phyloP scores from a whole-genome alignment of 106 monocot genomes.

The Alisma plantagoaquatica region DNA sequence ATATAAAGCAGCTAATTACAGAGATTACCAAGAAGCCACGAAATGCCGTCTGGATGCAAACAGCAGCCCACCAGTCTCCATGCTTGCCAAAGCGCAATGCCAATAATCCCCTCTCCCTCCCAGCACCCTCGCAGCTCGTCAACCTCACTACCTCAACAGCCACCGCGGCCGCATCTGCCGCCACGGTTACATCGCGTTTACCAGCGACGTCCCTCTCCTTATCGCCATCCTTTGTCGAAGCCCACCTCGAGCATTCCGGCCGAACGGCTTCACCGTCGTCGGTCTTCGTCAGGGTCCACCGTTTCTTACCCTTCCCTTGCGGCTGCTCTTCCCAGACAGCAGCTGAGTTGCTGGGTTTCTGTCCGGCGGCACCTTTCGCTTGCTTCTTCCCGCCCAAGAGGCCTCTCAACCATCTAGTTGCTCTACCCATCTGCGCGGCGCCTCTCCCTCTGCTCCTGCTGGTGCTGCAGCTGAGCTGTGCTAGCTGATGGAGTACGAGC shows the following conservation, averaged over 20 bases:
- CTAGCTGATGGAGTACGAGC: neutral
- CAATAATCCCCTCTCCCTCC: too few relatives aligned
- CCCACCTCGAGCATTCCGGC: neutral
- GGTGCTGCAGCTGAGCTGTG: neutral
- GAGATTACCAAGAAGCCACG: conserved; percentile 16
- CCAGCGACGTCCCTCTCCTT: conserved; percentile 3
- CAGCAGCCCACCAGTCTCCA: conserved; percentile 13
- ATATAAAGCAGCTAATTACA: too few relatives aligned
- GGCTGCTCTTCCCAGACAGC: too few relatives aligned
- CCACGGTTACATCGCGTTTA: conserved; percentile 28
- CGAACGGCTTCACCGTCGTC: neutral
- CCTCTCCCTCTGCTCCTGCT: neutral
- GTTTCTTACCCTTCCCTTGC: conserved; percentile 1
- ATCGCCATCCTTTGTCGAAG: neutral
- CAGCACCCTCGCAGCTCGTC: conserved; percentile 13
- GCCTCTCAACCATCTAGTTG: conserved; percentile 10
- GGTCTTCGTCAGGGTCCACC: conserved; percentile 2
- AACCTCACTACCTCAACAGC: conserved; percentile 37
- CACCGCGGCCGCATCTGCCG: conserved; percentile 69
- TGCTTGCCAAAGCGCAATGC: conserved; percentile 5
- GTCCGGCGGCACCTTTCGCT: neutral
- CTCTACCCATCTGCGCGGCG: neutral
- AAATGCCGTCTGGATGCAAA: conserved; percentile 17
- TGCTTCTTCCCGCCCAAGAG: conserved; percentile 1
- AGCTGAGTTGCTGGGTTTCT: neutral